These are phyloP conservation scores for Powellomyces hirtus DNA, from an alignment of 192 early-diverging fungal genomes.

Conservation along the genomic window DNA sequence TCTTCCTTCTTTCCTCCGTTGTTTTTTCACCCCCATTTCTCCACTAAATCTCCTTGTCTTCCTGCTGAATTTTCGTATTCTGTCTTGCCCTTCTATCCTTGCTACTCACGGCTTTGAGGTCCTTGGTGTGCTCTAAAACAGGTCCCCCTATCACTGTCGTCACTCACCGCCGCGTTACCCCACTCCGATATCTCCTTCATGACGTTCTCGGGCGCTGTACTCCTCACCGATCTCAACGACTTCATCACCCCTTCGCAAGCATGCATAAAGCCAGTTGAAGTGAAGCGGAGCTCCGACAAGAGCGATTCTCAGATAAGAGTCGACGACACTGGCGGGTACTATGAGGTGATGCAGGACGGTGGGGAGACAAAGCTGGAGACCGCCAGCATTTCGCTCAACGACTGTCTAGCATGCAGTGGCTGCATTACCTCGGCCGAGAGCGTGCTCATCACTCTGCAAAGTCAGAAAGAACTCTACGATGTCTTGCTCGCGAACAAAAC, in stretches of 20 bases:
- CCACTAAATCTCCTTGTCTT: no score
- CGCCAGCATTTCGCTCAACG: constrained; percentile 87
- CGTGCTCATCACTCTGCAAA: constrained; percentile 88
- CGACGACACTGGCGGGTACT: constrained; percentile 76
- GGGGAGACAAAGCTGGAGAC: constrained; percentile 77
- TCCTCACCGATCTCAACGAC: constrained; percentile 94
- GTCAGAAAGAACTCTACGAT: constrained; percentile 81
- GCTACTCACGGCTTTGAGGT: no score
- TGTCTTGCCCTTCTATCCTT: no score
- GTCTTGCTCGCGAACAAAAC: constrained; percentile 60
- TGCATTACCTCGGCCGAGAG: constrained; percentile 98
- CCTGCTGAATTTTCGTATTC: no score
- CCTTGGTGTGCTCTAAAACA: no score
- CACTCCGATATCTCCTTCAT: no score
- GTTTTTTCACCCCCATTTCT: no score
- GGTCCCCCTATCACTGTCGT: no score
- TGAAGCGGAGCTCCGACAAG: constrained; percentile 27
- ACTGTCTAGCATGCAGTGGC: constrained; percentile 98
- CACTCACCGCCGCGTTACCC: no score
- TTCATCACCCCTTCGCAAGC: constrained; percentile 95
- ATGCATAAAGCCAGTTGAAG: constrained; percentile 93
- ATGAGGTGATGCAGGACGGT: constrained; percentile 88
- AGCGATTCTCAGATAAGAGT: constrained; percentile 67
- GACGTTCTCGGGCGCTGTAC: constrained; percentile 80
- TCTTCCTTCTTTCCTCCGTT: no score